Conservation (phyloP, 2,329 filamentous ascomycete species). For the Zelopaecilomyces penicillatus region DNA sequence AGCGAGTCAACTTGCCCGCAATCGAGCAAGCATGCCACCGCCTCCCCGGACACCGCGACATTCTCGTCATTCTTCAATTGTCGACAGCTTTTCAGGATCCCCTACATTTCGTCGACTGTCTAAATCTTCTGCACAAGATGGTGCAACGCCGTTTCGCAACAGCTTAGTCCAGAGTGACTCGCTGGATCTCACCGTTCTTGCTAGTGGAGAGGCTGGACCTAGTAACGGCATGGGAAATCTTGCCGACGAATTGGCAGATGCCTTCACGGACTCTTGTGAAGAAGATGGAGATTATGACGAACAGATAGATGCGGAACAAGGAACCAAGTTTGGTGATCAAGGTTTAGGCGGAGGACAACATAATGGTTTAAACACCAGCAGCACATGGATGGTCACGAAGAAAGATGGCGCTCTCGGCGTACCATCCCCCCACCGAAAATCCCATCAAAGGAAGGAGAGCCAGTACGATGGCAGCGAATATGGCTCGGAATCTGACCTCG, state of each 20-base stretch:
- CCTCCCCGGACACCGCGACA: conserved; percentile 50
- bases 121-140: conserved; percentile 43
- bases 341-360: background rate
- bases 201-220: conserved; percentile 30
- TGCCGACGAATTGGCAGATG: conserved; percentile 72
- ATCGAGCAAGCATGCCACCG: conserved; percentile 21
- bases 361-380: background rate
- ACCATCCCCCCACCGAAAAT: conserved; percentile 33
- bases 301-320: conserved; percentile 15
- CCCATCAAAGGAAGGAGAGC: conserved; percentile 45
- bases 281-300: conserved; percentile 44
- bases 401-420: conserved; percentile 34
- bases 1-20: conserved; percentile 5
- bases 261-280: conserved; percentile 57
- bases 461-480: conserved; percentile 69
- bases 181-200: conserved; percentile 38
- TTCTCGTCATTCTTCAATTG: conserved; percentile 48
- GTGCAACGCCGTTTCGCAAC: conserved; percentile 38
- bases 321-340: background rate
- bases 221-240: conserved; percentile 63
- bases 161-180: conserved; percentile 42
- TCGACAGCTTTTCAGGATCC: conserved; percentile 41
- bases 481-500: conserved; percentile 62
- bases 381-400: conserved; percentile 1
- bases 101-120: conserved; percentile 40